Evolutionary conservation across 2,329 filamentous ascomycete genomes (phyloP).

Genomic region (Albifimbria verrucaria): DNA sequence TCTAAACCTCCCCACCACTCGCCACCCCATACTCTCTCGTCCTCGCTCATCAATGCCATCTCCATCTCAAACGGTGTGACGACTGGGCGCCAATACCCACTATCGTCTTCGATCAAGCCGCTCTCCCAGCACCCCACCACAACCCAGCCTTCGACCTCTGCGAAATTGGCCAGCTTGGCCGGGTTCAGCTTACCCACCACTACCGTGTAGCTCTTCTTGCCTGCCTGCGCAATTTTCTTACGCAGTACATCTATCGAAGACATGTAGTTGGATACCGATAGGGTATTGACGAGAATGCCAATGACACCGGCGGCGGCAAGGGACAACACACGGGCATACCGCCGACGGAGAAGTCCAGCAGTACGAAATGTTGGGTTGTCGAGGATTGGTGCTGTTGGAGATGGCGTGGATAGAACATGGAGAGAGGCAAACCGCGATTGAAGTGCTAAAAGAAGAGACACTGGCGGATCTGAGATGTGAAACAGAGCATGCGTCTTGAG

Average conservation of each 20-base stretch:
- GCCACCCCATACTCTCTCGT: constrained; percentile 77
- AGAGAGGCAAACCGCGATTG: constrained; percentile 77
- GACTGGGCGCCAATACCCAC: constrained; percentile 80
- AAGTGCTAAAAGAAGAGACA: constrained; percentile 81
- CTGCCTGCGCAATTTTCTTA: constrained; percentile 68
- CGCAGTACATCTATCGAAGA: constrained; percentile 73
- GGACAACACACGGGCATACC: constrained; percentile 81
- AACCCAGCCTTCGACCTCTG: constrained; percentile 93
- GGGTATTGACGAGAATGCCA: constrained; percentile 92
- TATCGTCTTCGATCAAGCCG: constrained; percentile 79
- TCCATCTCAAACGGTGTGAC: constrained; percentile 94
- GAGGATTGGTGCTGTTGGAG: constrained; percentile 48
- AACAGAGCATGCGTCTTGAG: constrained; percentile 73
- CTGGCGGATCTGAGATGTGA: constrained; percentile 78
- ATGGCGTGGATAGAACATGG: constrained; percentile 70
- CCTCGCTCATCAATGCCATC: constrained; percentile 71
- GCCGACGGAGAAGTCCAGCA: constrained; percentile 65
- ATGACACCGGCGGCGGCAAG: constrained; percentile 80
- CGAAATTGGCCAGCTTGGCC: constrained; percentile 94
- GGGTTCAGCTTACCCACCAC: constrained; percentile 96
- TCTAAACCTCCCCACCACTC: constrained; percentile 89
- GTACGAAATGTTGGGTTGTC: constrained; percentile 42
- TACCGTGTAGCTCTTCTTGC: constrained; percentile 94
- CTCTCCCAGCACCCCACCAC: constrained; percentile 99
- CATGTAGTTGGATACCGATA: constrained; percentile 89